Evolutionary conservation across 169 alveolate species (phyloP), one percentile per base, ranked within the genome.

Genomic region (Eimeria falciformis): DNA sequence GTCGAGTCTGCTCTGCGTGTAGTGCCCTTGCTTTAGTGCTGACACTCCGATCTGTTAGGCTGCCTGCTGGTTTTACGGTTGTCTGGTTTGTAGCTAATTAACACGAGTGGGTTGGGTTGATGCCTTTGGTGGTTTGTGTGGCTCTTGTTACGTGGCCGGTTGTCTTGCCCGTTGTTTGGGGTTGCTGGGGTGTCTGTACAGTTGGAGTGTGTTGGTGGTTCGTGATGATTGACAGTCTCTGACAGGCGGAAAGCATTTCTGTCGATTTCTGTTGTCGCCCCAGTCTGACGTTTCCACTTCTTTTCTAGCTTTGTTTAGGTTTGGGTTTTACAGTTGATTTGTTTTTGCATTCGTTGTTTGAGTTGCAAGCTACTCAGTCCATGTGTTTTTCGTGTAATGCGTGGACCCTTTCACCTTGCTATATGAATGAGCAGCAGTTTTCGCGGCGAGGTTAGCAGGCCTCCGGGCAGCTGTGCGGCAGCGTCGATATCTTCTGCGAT

Each of bases 381-480:
- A 21, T 53, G 55, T 3, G 88, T 53, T 58, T 25, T 23, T 33
- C 5, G 3, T 7, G 17, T 43, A 40, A 73, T 40, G 46, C 73
- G 43, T 53, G 23, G 88, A 79, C 88, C 88, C 88, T 79, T 79
- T 79, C 88, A 50, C 55, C 88, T 79, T 79, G 88, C 88, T 5
- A 79, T 21, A 79, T 37, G 6, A 50, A 0, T 3, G 2, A 1
- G 5, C 88, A 47, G 71, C 71, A 79, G 40, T 25, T 23, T 79
- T 79, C 88, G 88, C 88, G 88, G 73, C 71, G 45, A 29, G 68
- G n/a, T n/a, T n/a, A n/a, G n/a, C n/a, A n/a, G n/a, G n/a, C n/a
- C n/a, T n/a, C n/a, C n/a, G n/a, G n/a, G n/a, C n/a, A n/a, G n/a
- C n/a, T n/a, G n/a, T n/a, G n/a, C n/a, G n/a, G n/a, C 17, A 58